These are phyloP conservation scores for Conticribra weissflogii DNA, from an alignment of 108 stramenopile species.

Conservation along the genomic window DNA sequence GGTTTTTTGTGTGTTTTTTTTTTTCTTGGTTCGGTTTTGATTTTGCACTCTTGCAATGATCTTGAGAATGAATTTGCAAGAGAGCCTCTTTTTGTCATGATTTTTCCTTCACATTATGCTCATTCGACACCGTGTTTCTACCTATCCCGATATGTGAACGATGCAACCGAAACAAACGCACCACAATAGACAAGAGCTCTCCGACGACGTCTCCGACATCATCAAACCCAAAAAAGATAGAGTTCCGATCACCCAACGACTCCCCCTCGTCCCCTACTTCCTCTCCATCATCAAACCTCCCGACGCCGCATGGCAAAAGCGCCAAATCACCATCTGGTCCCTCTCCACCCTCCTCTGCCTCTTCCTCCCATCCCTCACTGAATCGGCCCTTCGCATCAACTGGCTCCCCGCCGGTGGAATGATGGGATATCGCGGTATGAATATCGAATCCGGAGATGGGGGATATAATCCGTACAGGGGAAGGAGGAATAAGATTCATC, in stretches of 20 bases:
- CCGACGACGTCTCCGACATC: constrained; percentile 54
- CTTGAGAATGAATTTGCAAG: too few species aligned
- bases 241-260: constrained; percentile 29
- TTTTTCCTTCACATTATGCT: too few species aligned
- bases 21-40: too few species aligned
- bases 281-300: constrained; percentile 42
- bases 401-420: constrained; percentile 80
- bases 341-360: constrained; percentile 61
- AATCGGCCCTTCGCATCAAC: constrained; percentile 65
- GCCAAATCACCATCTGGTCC: constrained; percentile 73
- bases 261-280: constrained; percentile 29
- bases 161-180: too few species aligned
- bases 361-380: constrained; percentile 63
- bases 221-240: constrained; percentile 53
- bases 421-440: constrained; percentile 82
- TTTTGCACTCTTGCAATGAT: too few species aligned
- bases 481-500: constrained; percentile 55
- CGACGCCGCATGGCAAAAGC: constrained; percentile 63
- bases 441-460: constrained; percentile 46
- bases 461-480: constrained; percentile 50
- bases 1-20: too few species aligned
- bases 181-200: constrained; percentile 35
- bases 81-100: too few species aligned
- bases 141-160: too few species aligned
- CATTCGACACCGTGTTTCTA: too few species aligned